Evolutionary conservation across 768 basidiomycete species (phyloP).

Genomic region (Phaeotremella skinneri): DNA sequence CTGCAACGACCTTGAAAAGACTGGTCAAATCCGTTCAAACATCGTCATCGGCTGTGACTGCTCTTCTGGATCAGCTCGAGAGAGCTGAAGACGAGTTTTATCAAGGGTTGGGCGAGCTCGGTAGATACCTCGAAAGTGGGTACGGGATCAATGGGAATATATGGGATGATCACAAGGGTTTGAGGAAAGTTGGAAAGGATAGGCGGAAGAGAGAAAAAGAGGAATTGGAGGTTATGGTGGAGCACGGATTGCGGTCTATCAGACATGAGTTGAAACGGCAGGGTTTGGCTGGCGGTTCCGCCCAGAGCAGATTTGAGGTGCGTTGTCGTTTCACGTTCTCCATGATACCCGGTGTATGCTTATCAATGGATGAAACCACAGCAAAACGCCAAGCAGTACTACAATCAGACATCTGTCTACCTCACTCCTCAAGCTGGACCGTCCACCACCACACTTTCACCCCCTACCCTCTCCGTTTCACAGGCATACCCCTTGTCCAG

Average conservation of each 20-base stretch:
- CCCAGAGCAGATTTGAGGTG: conserved; percentile 43
- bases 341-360: no score
- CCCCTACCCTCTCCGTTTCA: neutral
- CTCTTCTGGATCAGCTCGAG: conserved; percentile 36
- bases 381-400: conserved; percentile 36
- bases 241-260: conserved; percentile 25
- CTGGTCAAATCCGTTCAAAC: conserved; percentile 31
- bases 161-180: conserved; percentile 31
- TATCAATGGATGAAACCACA: neutral
- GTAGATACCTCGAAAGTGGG: conserved; percentile 35
- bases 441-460: conserved; percentile 4
- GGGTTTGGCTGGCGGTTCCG: conserved; percentile 37
- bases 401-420: conserved; percentile 43
- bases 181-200: conserved; percentile 29
- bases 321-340: no score
- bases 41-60: conserved; percentile 10
- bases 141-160: conserved; percentile 27
- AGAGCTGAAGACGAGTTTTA: conserved; percentile 42
- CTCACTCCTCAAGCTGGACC: conserved; percentile 24
- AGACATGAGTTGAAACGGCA: conserved; percentile 38
- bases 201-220: conserved; percentile 38
- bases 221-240: conserved; percentile 36
- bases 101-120: conserved; percentile 32
- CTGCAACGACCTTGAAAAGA: conserved; percentile 33
- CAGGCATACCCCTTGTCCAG: neutral